phyloP scores from a whole-genome alignment of 768 basidiomycete genomes.

The Chiua virens region DNA sequence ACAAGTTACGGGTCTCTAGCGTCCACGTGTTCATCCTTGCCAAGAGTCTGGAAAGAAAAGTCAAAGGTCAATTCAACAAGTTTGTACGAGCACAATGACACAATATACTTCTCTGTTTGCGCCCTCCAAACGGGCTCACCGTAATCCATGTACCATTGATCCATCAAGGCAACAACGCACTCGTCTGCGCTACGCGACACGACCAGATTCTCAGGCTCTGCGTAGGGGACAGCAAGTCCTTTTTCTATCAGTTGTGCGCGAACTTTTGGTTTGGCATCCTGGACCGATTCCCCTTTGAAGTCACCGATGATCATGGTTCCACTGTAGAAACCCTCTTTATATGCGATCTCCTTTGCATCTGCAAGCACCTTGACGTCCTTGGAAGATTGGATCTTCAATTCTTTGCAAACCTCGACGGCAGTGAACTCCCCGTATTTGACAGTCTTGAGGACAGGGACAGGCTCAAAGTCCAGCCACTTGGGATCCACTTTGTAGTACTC shows the following conservation, averaged over 20 bases:
- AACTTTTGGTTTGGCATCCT: conserved; percentile 90
- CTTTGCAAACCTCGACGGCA: conserved; percentile 78
- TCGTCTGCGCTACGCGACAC: conserved; percentile 92
- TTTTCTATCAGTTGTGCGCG: conserved; percentile 77
- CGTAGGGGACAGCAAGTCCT: conserved; percentile 84
- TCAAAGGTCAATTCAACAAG: neutral
- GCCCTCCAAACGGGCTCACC: conserved; percentile 89
- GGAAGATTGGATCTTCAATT: conserved; percentile 93
- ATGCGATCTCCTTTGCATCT: conserved; percentile 96
- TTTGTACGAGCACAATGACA: neutral
- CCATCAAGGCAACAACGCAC: conserved; percentile 96
- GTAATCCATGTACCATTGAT: conserved; percentile 99
- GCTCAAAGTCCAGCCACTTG: conserved; percentile 81
- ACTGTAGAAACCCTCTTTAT: conserved; percentile 97
- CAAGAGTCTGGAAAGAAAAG: conserved; percentile 55
- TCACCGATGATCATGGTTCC: conserved; percentile 91
- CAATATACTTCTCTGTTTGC: conserved; percentile 74
- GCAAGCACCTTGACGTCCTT: conserved; percentile 91
- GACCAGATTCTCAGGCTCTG: conserved; percentile 91
- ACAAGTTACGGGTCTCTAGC: conserved; percentile 87
- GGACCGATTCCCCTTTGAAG: conserved; percentile 84
- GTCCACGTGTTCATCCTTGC: conserved; percentile 88
- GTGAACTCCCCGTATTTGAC: conserved; percentile 92
- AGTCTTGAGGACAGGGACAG: conserved; percentile 84
- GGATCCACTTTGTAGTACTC: conserved; percentile 95